These are phyloP conservation scores for Novymonas esmeraldas DNA, from an alignment of 208 protist species.

Conservation along the genomic window DNA sequence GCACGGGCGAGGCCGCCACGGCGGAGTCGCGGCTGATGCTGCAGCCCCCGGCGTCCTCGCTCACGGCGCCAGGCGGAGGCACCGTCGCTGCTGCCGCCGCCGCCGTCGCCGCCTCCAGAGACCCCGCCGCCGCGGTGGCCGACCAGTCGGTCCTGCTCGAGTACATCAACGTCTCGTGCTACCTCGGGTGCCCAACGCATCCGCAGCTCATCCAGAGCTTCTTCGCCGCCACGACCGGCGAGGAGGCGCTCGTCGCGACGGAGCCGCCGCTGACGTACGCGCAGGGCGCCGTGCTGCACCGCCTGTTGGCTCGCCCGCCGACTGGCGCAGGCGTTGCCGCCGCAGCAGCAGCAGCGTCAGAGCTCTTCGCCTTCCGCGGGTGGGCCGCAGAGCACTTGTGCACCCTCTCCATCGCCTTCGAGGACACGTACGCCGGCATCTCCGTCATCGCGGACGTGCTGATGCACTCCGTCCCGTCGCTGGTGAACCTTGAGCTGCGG, in stretches of 20 bases:
- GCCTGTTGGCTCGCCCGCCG: neutral
- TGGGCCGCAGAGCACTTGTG: slow-evolving; percentile 5
- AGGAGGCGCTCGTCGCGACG: slow-evolving; percentile 7
- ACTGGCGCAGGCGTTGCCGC: neutral
- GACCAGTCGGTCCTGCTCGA: slow-evolving; percentile 7
- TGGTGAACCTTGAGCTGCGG: slow-evolving; percentile 1
- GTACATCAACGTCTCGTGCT: slow-evolving; percentile 13
- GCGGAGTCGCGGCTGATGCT: neutral
- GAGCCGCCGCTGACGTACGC: slow-evolving; percentile 16
- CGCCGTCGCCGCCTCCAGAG: too few relatives aligned
- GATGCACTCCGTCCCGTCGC: slow-evolving; percentile 8
- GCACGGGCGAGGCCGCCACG: neutral
- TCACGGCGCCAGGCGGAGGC: too few relatives aligned
- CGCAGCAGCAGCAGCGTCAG: neutral
- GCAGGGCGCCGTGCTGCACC: slow-evolving; percentile 8
- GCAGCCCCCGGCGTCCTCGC: too few relatives aligned
- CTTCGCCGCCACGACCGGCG: slow-evolving; percentile 1
- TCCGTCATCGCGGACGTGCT: slow-evolving; percentile 2
- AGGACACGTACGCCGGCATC: slow-evolving; percentile 6
- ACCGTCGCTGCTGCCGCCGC: too few relatives aligned
- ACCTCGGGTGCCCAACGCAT: slow-evolving; percentile 10
- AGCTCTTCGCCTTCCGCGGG: neutral
- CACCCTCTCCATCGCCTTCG: slow-evolving; percentile 11
- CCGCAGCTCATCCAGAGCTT: slow-evolving; percentile 13
- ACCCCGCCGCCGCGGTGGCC: neutral